Base-by-base conservation (phyloP, 768 basidiomycete species). In the Podaxis rugospora region DNA sequence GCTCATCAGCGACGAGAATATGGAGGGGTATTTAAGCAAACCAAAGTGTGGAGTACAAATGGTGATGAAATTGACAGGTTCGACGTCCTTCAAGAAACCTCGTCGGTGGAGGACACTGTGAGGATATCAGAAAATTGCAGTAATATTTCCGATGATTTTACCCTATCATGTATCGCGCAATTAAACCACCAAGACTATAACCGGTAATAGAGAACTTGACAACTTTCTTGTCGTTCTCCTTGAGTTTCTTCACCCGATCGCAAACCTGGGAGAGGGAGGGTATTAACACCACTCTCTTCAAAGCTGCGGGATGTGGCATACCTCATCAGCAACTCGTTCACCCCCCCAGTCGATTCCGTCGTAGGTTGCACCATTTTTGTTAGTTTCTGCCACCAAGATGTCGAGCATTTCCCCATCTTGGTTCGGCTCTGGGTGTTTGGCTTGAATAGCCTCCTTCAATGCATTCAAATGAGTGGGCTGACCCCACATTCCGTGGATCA, bases 291-390 rank as follows among this genome's bases (percentile, higher is more conserved):
- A n/a, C 40, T 25, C n/a, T n/a, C 11, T 25, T 5, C 25, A 59
- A n/a, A 36, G 40, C 35, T 16, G 49, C 44, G 21, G 7, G 18
- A 14, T 25, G 21, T 40, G 9, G 66, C 77, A 37, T 54, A 91
- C 92, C 84, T 95, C 93, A 62, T 86, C 76, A 3, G 90, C 84
- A 37, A 93, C 84, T 35, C 93, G 79, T 72, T 93, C 90, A 39
- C 85, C 89, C 61, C 90, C 87, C 84, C 90, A 90, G 68, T 93
- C 92, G 23, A 93, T 83, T 0, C 92, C 91, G 64, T 93, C 92
- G 65, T 92, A 93, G 1, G 90, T 92, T 9, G 80, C 80, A 28
- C 85, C 81, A 32, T 84, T 84, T 16, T 76, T 69, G 69, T 92
- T 90, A 2, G 87, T 82, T 66, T 89, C 75, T 2, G 90, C 82